phyloP scores from a whole-genome alignment of 2,329 filamentous ascomycete genomes.

The Diplodia corticola region DNA sequence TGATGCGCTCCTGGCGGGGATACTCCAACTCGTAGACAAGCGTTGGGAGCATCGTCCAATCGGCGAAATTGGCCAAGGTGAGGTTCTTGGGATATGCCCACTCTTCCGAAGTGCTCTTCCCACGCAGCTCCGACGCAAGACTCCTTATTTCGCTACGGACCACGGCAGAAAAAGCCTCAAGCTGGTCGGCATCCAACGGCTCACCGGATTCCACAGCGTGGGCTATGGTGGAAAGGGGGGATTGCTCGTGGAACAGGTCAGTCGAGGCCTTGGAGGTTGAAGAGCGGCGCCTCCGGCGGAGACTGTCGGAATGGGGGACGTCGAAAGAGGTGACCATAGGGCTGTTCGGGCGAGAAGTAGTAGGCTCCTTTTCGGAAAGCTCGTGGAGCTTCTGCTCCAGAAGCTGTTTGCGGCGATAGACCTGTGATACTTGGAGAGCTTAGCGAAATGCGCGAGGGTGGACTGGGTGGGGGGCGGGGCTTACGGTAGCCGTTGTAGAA shows the following conservation, averaged over 20 bases:
- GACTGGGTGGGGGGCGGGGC: constrained; percentile 23
- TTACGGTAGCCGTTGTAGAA: constrained; percentile 73
- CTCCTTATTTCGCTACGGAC: constrained; percentile 67
- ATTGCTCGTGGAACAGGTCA: constrained; percentile 49
- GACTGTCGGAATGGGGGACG: constrained; percentile 14
- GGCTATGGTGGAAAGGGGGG: constrained; percentile 62
- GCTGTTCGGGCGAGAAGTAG: constrained; percentile 24
- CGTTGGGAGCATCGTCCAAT: constrained; percentile 74
- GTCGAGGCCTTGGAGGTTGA: constrained; percentile 42
- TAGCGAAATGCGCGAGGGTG: background rate
- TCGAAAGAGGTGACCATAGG: constrained; percentile 12
- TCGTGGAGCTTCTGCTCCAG: constrained; percentile 56
- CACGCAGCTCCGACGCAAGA: constrained; percentile 64
- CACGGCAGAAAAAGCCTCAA: constrained; percentile 63
- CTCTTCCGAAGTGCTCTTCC: constrained; percentile 55
- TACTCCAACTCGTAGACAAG: constrained; percentile 79
- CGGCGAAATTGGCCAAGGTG: constrained; percentile 63
- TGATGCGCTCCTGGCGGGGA: constrained; percentile 67
- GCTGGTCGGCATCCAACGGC: constrained; percentile 62
- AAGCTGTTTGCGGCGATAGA: constrained; percentile 52
- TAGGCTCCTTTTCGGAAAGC: constrained; percentile 55
- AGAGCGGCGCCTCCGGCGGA: constrained; percentile 33
- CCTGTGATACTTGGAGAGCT: constrained; percentile 52
- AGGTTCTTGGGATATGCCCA: constrained; percentile 69
- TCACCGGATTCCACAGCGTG: constrained; percentile 61